Evolutionary conservation across 164 flowering plant species (phyloP).

Genomic region (Cinnamomum micranthum): DNA sequence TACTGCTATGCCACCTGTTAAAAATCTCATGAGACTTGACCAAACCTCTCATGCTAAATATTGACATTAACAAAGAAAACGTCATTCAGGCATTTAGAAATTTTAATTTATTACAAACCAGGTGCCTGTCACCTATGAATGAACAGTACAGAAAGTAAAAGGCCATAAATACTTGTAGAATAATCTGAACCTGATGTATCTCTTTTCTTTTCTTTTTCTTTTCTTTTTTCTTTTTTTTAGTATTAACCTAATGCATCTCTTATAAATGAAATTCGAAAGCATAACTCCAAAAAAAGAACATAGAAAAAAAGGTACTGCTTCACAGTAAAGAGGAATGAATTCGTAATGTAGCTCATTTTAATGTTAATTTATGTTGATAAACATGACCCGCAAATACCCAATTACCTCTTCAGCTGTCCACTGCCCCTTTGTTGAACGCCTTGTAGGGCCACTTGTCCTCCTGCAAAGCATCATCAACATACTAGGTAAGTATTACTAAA

Average conservation of each 20-base stretch:
- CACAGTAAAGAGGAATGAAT: too few relatives aligned
- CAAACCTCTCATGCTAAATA: neutral
- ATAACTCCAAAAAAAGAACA: too few relatives aligned
- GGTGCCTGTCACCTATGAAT: neutral
- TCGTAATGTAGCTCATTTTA: too few relatives aligned
- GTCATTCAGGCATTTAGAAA: neutral
- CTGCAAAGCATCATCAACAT: conserved; percentile 29
- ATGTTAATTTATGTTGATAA: neutral
- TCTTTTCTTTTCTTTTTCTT: neutral
- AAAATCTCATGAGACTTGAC: neutral
- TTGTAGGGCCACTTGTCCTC: conserved; percentile 95
- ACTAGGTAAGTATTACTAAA: neutral
- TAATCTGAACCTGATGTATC: neutral
- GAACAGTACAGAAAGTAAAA: neutral
- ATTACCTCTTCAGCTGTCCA: conserved; percentile 95
- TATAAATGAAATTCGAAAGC: too few relatives aligned
- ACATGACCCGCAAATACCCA: neutral
- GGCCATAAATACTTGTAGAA: neutral
- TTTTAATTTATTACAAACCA: neutral
- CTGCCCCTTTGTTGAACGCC: conserved; percentile 96
- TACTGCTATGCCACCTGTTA: neutral
- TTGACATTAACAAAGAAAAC: neutral
- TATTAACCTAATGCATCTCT: too few relatives aligned
- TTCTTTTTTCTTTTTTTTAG: too few relatives aligned
- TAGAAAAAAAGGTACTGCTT: too few relatives aligned